A percentile compares a stretch with the other conserved stretches of the same genome.
phyloP scores from a whole-genome alignment of 2,329 filamentous ascomycete species.

The Aspergillus luchuensis region DNA sequence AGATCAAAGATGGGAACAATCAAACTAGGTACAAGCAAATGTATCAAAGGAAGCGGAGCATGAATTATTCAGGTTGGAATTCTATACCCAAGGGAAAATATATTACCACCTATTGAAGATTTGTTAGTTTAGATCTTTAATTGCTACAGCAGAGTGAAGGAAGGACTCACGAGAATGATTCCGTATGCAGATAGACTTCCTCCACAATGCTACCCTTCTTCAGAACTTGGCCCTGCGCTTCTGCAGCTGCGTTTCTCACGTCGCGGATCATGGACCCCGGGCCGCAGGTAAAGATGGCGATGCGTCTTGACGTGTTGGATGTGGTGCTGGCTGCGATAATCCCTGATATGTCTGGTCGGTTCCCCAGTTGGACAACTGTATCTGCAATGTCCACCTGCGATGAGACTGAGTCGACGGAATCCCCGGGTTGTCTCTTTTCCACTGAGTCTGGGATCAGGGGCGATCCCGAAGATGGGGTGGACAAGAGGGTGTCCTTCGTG shows the following conservation, averaged over 20 bases:
- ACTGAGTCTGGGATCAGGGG: not conserved
- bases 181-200: constrained; percentile 51
- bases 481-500: not conserved
- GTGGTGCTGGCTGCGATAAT: constrained; percentile 20
- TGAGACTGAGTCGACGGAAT: not conserved
- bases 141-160: too few relatives aligned
- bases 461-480: not conserved
- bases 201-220: constrained; percentile 24
- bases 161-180: constrained; percentile 50
- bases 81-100: too few relatives aligned
- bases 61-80: too few relatives aligned
- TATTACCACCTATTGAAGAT: not conserved
- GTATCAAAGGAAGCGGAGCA: too few relatives aligned
- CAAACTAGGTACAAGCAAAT: too few relatives aligned
- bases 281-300: constrained; percentile 47
- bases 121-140: not conserved
- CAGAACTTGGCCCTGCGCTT: constrained; percentile 43
- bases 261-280: constrained; percentile 52
- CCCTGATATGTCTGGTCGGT: constrained; percentile 37
- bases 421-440: not conserved
- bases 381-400: not conserved
- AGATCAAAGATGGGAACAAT: too few relatives aligned
- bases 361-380: not conserved
- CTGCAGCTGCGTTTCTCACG: constrained; percentile 50
- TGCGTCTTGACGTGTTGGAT: constrained; percentile 13